phyloP scores from a whole-genome alignment of 208 protist genomes.

The Sergeia podlipaevii region DNA sequence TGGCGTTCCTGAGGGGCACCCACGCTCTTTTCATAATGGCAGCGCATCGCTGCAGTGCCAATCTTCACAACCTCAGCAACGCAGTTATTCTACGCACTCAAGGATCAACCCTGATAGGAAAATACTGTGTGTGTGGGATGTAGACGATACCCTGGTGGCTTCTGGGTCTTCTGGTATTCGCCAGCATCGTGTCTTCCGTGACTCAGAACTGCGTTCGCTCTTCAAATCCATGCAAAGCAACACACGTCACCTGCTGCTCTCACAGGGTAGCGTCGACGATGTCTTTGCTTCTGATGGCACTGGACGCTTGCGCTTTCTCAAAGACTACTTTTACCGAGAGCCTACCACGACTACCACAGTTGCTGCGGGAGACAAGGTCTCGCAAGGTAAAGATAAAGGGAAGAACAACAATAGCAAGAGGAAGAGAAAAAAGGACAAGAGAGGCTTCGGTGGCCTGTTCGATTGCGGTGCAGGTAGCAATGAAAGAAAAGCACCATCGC shows the following conservation, averaged over 20 bases:
- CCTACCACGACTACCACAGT: not conserved
- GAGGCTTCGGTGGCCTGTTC: slow-evolving; percentile 14
- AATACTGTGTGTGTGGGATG: slow-evolving; percentile 81
- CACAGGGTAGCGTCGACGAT: slow-evolving; percentile 84
- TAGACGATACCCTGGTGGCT: slow-evolving; percentile 80
- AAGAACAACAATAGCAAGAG: not conserved
- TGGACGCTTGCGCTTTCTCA: slow-evolving; percentile 36
- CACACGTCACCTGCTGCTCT: slow-evolving; percentile 69
- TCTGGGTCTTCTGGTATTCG: slow-evolving; percentile 54
- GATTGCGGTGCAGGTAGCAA: slow-evolving; percentile 17
- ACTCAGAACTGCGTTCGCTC: slow-evolving; percentile 37
- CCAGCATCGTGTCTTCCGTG: slow-evolving; percentile 53
- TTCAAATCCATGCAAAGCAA: slow-evolving; percentile 26
- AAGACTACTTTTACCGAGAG: slow-evolving; percentile 23
- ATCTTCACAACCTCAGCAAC: no score
- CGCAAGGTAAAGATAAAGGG: not conserved
- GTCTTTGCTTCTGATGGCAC: slow-evolving; percentile 45
- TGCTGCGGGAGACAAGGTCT: not conserved
- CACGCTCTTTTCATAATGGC: no score
- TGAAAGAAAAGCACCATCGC: slow-evolving; percentile 12
- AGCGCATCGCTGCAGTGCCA: no score
- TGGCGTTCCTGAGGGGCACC: no score
- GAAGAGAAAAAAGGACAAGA: slow-evolving; percentile 14
- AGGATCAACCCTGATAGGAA: not conserved
- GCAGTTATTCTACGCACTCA: not conserved